Evolutionary conservation across 2,329 filamentous ascomycete species (phyloP), one percentile per base, ranked within the genome.

Genomic region (Aureobasidium vineae): DNA sequence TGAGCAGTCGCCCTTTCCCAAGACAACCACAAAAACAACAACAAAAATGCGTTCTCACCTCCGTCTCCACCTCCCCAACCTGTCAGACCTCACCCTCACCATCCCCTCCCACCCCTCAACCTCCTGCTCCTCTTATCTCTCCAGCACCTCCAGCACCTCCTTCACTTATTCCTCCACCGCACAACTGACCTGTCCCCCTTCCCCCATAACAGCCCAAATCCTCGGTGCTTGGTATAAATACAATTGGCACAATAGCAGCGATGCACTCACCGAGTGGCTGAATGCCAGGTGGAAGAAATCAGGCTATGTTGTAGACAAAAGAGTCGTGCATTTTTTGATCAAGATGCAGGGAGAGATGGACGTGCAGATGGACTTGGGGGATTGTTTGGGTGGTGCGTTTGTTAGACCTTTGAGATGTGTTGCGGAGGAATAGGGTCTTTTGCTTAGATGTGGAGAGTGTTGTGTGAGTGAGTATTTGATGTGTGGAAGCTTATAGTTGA

Each of bases 261-360:
- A 75, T 43, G 70, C 72, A 2, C 47, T 75, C 43, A 65, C 72
- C 4, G 67, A 71, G 26, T 74, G 73, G 72, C 45, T 73, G 8
- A 74, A 75, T 54, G 68, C 68, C 1, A 63, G 72, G 10, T 73
- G 72, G 72, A 60, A 50, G 41, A 74, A 75, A 68, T 71, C 68
- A 1, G 71, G 72, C 1, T 69, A 69, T 54, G 53, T 63, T n/a
- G 68, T 74, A 5, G 69, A 66, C 28, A 41, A 38, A n/a, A 66
- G 73, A 65, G 67, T 68, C 21, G 69, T 74, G 4, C 70, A 69
- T 53, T 72, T 71, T 31, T 71, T 69, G 19, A 57, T 74, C 19
- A 54, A 67, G 13, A 23, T 63, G 15, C 16, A 69, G n/a, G 71
- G 71, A 1, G 50, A 16, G 0, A 28, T 68, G 33, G 52, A 71